Base-by-base conservation (phyloP, 108 stramenopile species). In the Fistulifera solaris region DNA sequence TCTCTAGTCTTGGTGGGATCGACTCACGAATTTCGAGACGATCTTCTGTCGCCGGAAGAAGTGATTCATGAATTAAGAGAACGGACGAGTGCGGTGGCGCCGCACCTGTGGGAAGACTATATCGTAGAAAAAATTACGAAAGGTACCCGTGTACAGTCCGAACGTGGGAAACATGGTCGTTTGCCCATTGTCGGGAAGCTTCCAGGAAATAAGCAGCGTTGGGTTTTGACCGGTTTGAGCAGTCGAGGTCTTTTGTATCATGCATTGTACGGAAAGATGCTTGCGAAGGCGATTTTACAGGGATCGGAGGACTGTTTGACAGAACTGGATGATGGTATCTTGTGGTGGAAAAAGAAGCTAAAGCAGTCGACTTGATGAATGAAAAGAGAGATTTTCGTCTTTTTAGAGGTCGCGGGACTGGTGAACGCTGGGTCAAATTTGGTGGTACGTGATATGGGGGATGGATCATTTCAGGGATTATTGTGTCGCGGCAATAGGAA, bases 161-260 rank as follows among this genome's bases (percentile, higher is more conserved):
- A 80, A 38, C 71, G 90, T 27, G 86, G 90, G 40, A 63, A 41
- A 13, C 62, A 66, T 44, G 90, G 90, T 1, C 66, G 90, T 25
- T 59, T 86, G 58, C 90, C 90, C 27, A 85, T 92, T 41, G 52
- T 88, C 43, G 90, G 90, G 22, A 48, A 55, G 47, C 23, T 67
- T 18, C 28, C 43, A 11, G 17, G 26, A 11, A 64, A 84, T 49
- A 38, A 49, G 2, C 74, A 87, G 43, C 47, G 54, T 22, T 92
- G 84, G 84, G 63, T 92, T 2, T 88, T 81, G 40, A 80, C 90
- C 4, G 90, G 90, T 4, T 51, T 92, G 21, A 86, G 84, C 48
- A 80, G 83, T 52, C 61, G 90, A 44, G 90, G 90, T 1, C 54
- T 92, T 14, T 70, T 92, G 0, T 85, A 92, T 59, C 90, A 92